Evolutionary conservation across 2,329 filamentous ascomycete species (phyloP).

Genomic region (Diaporthe humulicola): DNA sequence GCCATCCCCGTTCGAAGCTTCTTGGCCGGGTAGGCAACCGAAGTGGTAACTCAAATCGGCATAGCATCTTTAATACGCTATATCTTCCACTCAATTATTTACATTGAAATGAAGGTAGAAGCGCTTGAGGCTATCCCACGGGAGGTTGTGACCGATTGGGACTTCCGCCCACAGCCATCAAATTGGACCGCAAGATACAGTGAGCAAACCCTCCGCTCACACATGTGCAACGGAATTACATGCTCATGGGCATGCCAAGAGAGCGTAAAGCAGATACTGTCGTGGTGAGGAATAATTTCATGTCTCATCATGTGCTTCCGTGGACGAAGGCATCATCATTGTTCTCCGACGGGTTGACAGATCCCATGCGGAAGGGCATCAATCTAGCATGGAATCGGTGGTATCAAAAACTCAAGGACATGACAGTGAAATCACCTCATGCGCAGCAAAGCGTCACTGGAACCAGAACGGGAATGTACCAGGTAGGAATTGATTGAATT

Average conservation of each 20-base stretch:
- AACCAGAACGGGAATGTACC: background rate
- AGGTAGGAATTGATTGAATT: background rate
- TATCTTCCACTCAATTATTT: too few relatives aligned
- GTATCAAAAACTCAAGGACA: background rate
- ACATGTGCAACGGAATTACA: fast-evolving
- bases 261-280: background rate
- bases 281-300: background rate
- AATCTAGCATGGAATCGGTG: background rate
- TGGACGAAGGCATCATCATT: background rate
- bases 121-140: background rate
- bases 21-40: too few relatives aligned
- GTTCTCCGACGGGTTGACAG: background rate
- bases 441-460: background rate
- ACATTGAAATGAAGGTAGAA: too few relatives aligned
- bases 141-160: background rate
- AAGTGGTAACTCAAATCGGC: too few relatives aligned
- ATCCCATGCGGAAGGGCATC: background rate
- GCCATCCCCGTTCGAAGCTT: too few relatives aligned
- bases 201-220: background rate
- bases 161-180: background rate
- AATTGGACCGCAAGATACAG: background rate
- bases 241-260: background rate
- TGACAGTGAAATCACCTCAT: too few relatives aligned
- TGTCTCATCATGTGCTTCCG: background rate
- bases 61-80: too few relatives aligned